Conservation (phyloP, 2,329 filamentous ascomycete species). For the Hymenotorrendiella dingleyae region DNA sequence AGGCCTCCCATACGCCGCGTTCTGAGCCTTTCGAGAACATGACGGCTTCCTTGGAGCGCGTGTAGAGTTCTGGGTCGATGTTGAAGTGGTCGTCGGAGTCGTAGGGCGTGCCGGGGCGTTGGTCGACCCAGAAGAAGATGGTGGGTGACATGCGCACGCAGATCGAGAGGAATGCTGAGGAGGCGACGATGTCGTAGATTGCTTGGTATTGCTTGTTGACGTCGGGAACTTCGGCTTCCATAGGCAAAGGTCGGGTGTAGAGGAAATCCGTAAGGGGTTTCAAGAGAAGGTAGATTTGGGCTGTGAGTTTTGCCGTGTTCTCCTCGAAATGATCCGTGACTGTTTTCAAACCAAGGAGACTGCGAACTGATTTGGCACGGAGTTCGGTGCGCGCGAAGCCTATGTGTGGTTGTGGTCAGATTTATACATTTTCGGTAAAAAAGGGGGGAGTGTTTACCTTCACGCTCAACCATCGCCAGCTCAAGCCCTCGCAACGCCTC, state of each 20-base stretch:
- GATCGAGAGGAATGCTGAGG: slow-evolving; percentile 22
- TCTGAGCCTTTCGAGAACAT: background rate
- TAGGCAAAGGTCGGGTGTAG: slow-evolving; percentile 7
- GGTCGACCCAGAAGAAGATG: slow-evolving; percentile 20
- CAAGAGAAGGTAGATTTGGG: slow-evolving; percentile 39
- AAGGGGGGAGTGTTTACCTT: slow-evolving; percentile 14
- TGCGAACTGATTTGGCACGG: slow-evolving; percentile 16
- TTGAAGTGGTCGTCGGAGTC: slow-evolving; percentile 14
- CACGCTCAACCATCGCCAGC: slow-evolving; percentile 16
- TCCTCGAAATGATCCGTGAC: slow-evolving; percentile 32
- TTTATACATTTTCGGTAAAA: background rate
- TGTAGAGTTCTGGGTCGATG: slow-evolving; percentile 10
- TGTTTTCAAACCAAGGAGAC: slow-evolving; percentile 13
- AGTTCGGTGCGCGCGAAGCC: slow-evolving; percentile 20
- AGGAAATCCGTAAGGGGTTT: slow-evolving; percentile 21
- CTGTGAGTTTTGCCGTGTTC: slow-evolving; percentile 44
- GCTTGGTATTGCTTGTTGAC: slow-evolving; percentile 18
- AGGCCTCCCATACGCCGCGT: no score
- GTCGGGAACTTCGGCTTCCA: slow-evolving; percentile 1
- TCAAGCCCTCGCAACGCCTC: slow-evolving; percentile 21
- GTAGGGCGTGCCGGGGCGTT: slow-evolving; percentile 15
- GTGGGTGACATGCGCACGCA: slow-evolving; percentile 20
- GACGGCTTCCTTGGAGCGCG: slow-evolving; percentile 10
- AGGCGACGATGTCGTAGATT: slow-evolving; percentile 24
- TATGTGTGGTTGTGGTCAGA: slow-evolving; percentile 9